phyloP scores from a whole-genome alignment of 768 basidiomycete genomes.

The Leucosporidium creatinivorum region DNA sequence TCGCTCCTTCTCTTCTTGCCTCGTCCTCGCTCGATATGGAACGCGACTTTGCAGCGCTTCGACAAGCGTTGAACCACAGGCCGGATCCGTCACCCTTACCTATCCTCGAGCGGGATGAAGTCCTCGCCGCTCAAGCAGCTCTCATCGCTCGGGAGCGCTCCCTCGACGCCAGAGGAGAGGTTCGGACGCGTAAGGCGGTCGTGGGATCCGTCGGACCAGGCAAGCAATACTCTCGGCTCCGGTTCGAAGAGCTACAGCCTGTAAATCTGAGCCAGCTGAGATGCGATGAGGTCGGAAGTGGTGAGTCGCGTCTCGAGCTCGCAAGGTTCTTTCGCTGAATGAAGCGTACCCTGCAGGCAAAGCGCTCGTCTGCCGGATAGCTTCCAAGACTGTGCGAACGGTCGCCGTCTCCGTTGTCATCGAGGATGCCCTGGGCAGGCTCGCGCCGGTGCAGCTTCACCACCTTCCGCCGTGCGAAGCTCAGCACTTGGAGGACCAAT shows the following conservation, averaged over 20 bases:
- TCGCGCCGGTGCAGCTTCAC: constrained; percentile 7
- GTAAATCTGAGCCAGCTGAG: not conserved
- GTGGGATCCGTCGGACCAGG: not conserved
- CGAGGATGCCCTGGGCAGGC: constrained; percentile 1
- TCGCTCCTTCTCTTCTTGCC: too few relatives aligned
- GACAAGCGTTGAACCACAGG: not conserved
- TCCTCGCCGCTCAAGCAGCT: not conserved
- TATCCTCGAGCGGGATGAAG: not conserved
- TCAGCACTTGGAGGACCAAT: constrained; percentile 5
- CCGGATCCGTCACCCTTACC: not conserved
- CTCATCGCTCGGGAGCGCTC: not conserved
- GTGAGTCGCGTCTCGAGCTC: not conserved
- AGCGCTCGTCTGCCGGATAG: constrained; percentile 7
- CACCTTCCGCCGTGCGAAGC: not conserved
- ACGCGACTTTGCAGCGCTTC: constrained; percentile 1
- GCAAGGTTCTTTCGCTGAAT: too few relatives aligned
- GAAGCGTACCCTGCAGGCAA: not conserved
- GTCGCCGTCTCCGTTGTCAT: constrained; percentile 18
- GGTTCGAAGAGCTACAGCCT: not conserved
- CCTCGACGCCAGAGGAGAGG: not conserved
- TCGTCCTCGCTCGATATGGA: too few relatives aligned
- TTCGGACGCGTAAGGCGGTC: constrained; percentile 7
- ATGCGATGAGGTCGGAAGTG: not conserved
- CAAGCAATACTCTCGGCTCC: not conserved
- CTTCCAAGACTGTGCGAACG: not conserved